Base-by-base conservation (phyloP, 306 rosid species). In the Adenanthera pavonina region DNA sequence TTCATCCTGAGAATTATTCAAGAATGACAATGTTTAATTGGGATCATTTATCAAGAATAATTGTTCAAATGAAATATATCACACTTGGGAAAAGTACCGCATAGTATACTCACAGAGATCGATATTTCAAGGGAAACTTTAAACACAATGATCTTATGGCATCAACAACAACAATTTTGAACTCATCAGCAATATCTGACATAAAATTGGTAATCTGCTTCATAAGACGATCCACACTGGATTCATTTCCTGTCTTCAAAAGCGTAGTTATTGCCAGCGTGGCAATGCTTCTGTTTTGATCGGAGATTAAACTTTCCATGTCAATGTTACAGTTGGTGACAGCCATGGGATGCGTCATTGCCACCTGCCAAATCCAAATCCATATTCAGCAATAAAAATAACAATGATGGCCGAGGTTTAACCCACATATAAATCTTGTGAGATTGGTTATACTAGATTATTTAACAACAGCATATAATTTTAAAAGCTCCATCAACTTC, bases 341-440 rank as follows among this genome's bases (percentile, higher is more conserved):
- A 17, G 98, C 97, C 99, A 93, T 89, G 86, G 99, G 98, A 88
- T 95, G 97, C 53, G 97, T 88, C 99, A 95, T 95, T 84, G 99
- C 99, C 84, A 95, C 99, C 98, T 95, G 92, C 78, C 80, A 78
- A 83, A 81, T 82, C 79, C 81, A 83, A 81, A 82, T 30, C 46
- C 40, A 81, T 51, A 43, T 16, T 81, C 33, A 78, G 44, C 38
- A 80, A 25, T 62, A 49, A 64, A 83, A 13, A 1, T 38, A 6
- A 40, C 51, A 66, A 65, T 25, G 68, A 64, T 1, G 5, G 36
- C 59, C 33, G 15, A 80, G 38, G 73, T 74, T 73, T 64, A 49
- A 78, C 51, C 74, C 16, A 25, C 36, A 25, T 25, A 49, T 25
- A 62, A 70, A 85, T 51, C 66, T 59, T 71, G 13, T 59, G 80